These are phyloP conservation scores for Xylaria arbuscula DNA, from an alignment of 2,329 filamentous ascomycete species.

Conservation along the genomic window DNA sequence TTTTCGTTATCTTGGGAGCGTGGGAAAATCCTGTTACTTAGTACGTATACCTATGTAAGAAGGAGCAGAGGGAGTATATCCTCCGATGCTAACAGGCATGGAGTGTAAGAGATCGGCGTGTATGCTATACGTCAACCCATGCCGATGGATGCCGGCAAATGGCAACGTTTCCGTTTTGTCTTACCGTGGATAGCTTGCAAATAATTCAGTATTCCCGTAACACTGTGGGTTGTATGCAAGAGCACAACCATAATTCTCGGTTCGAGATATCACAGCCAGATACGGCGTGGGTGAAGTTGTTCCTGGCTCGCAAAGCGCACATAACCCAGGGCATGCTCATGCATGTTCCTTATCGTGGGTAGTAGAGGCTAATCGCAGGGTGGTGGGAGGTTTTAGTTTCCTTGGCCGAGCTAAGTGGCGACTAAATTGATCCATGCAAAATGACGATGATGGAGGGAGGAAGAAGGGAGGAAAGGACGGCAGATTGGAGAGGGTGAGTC, in stretches of 20 bases:
- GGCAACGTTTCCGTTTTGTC: not conserved
- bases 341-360: not conserved
- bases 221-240: not conserved
- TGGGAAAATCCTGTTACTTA: too few species aligned
- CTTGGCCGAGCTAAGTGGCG: not conserved
- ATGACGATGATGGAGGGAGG: not conserved
- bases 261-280: not conserved
- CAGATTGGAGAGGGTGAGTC: not conserved
- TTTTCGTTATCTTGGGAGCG: not conserved
- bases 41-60: not conserved
- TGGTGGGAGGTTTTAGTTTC: not conserved
- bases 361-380: not conserved
- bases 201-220: not conserved
- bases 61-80: not conserved
- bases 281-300: not conserved
- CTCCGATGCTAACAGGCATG: conserved; percentile 1
- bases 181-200: not conserved
- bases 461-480: too few species aligned
- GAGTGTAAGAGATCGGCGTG: not conserved
- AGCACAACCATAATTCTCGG: not conserved
- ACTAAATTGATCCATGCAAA: not conserved
- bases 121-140: not conserved
- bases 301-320: not conserved
- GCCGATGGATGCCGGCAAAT: not conserved
- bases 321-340: not conserved